Evolutionary conservation across 73 alveolate genomes (phyloP), one percentile per base, ranked within the genome.

Genomic region (Paramecium sonneborni): DNA sequence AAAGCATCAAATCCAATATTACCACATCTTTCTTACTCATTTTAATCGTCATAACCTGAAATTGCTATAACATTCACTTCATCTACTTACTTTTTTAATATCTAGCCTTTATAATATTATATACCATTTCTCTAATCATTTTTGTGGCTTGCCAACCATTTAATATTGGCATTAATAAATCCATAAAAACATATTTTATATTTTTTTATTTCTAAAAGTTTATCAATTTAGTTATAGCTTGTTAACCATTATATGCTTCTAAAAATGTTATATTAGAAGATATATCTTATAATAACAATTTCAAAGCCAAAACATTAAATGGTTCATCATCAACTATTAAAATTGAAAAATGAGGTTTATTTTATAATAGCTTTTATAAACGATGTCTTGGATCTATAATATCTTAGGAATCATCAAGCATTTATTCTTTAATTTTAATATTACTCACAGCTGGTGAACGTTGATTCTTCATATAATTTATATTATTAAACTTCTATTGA

Each of bases 271-370:
- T 38, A 35, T 11, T 21, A 6, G 69, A 20, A 15, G 37, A 32
- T 5, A 39, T 38, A 76, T 35, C 62, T 76, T 76, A 38, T 21
- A 76, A 37, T 20, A 76, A 39, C 2, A 76, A 21, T 76, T 76
- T 76, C 24, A 87, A 35, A 23, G 93, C 88, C 38, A 87, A 11
- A 1, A 67, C 76, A 87, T 87, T 87, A 23, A 87, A 87, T 2
- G 93, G 93, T 39, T 87, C 18, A 67, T 87, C 93, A 68, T 87
- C 93, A 23, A 87, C 93, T 7, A 87, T 87, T 30, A 87, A 24
- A 52, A 87, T 87, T 15, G 86, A 35, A 3, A 37, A 87, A 34
- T 87, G 0, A 11, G 57, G 57, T 21, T 76, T 76, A 38, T 76
- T 32, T 32, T 32, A 6, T 38, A 76, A 76, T 37, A 76, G 9